phyloP scores from a whole-genome alignment of 2,329 filamentous ascomycete species.

The Dothideomycetes sp. region DNA sequence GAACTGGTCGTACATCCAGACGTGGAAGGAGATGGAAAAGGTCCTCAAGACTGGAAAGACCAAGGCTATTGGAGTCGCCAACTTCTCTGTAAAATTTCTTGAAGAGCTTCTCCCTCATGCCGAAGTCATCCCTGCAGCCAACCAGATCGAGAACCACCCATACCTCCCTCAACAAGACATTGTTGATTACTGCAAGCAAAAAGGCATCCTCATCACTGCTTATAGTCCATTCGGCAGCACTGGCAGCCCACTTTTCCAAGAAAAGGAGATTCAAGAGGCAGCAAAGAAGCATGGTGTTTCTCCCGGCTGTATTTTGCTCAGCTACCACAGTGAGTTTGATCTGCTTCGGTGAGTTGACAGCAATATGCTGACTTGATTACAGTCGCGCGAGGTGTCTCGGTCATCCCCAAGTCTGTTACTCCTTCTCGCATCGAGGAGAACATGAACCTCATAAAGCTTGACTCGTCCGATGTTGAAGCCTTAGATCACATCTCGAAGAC shows the following conservation, averaged over 20 bases:
- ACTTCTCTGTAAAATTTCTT: constrained; percentile 37
- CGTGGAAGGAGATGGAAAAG: constrained; percentile 67
- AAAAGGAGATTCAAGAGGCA: constrained; percentile 35
- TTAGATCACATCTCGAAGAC: constrained; percentile 34
- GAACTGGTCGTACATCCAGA: constrained; percentile 59
- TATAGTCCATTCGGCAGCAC: constrained; percentile 47
- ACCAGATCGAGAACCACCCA: constrained; percentile 68
- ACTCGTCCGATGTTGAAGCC: constrained; percentile 49
- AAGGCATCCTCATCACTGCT: constrained; percentile 61
- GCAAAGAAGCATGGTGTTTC: constrained; percentile 39
- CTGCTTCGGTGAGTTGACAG: not conserved
- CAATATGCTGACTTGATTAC: constrained; percentile 9
- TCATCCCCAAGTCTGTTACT: constrained; percentile 63
- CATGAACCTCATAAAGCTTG: constrained; percentile 53
- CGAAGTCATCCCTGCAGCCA: constrained; percentile 54
- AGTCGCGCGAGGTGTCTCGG: constrained; percentile 60
- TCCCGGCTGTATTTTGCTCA: constrained; percentile 51
- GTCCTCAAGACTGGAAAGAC: constrained; percentile 38
- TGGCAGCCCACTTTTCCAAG: constrained; percentile 35
- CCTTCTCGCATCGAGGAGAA: constrained; percentile 60
- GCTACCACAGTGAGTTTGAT: constrained; percentile 55
- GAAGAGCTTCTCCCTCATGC: constrained; percentile 44
- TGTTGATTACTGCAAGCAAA: constrained; percentile 54
- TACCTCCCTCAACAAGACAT: constrained; percentile 61
- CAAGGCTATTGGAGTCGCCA: constrained; percentile 40